phyloP scores from a whole-genome alignment of 495 filamentous ascomycete genomes.

The Tuber magnatum region DNA sequence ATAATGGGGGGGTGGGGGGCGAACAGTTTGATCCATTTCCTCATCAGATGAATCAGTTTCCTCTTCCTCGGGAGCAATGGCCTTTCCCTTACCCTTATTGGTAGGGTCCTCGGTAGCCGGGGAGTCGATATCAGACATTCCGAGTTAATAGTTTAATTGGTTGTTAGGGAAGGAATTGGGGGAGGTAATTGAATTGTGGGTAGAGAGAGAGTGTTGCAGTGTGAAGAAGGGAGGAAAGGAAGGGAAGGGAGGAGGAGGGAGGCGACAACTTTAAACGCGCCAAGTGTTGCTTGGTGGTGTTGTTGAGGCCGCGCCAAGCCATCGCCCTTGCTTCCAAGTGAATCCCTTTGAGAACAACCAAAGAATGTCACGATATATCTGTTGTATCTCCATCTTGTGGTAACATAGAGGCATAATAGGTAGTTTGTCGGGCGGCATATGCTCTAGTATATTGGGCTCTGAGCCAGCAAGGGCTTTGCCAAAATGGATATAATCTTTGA shows the following conservation, averaged over 20 bases:
- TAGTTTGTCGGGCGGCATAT: background rate
- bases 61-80: conserved; percentile 58
- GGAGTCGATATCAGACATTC: conserved; percentile 41
- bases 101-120: conserved; percentile 44
- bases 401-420: background rate
- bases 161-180: conserved; percentile 42
- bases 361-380: background rate
- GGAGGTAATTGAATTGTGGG: conserved; percentile 4
- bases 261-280: background rate
- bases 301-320: background rate
- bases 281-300: background rate
- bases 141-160: conserved; percentile 36
- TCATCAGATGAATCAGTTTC: conserved; percentile 49
- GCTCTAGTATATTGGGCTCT: background rate
- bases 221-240: conserved; percentile 13
- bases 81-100: conserved; percentile 60
- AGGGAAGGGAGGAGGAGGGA: conserved; percentile 18
- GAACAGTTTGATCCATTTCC: conserved; percentile 44
- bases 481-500: background rate
- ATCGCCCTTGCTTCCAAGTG: background rate
- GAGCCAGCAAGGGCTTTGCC: background rate
- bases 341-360: background rate
- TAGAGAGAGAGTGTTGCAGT: conserved; percentile 18
- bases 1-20: conserved; percentile 4
- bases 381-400: background rate